Evolutionary conservation across 1,284 basidiomycete genomes (phyloP), one percentile per base, ranked within the genome.

Genomic region (Tilletia horrida): DNA sequence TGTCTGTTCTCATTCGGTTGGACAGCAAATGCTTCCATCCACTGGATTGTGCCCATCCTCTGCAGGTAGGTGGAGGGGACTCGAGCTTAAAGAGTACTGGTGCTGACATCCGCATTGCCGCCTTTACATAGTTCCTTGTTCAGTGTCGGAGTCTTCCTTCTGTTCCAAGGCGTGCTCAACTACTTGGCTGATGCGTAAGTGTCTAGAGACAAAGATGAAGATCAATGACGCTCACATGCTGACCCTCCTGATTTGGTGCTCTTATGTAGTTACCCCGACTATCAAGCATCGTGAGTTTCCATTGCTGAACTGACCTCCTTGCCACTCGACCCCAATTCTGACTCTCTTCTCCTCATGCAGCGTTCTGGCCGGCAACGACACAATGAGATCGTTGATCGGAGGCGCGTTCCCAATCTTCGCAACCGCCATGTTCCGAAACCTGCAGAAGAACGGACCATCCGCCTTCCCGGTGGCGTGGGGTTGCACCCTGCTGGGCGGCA

Each of bases 1-100:
- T 72, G 70, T 68, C 66, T 79, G 66, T 79, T 79, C 61, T 69
- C 68, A 1, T 76, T 78, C 45, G 77, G 74, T 13, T 79, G 77
- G 77, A 79, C 77, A 0, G 66, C 73, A 0, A 73, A 59, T 23
- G 70, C 68, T 3, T 68, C 68, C 0, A 74, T 77, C 48, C 76
- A 75, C 66, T 79, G 72, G 71, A 77, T 77, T 31, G 74, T 69
- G 2, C 76, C 76, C n/a, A 72, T 75, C 57, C 63, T 74, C 50
- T 27, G 71, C 40, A 40, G 35, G 35, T 40, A 11, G 11, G 35
- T 40, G 35, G 4, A 40, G 11, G 11, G 11, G 11, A 40, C 4
- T 40, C 11, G 6, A 40, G 35, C 35, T 40, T 40, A 4, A 4
- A 40, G 35, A 11, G 11, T 40, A 6, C 11, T 11, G 4, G 6